Evolutionary conservation across 768 basidiomycete species (phyloP).

Genomic region (Auriscalpium orientale): DNA sequence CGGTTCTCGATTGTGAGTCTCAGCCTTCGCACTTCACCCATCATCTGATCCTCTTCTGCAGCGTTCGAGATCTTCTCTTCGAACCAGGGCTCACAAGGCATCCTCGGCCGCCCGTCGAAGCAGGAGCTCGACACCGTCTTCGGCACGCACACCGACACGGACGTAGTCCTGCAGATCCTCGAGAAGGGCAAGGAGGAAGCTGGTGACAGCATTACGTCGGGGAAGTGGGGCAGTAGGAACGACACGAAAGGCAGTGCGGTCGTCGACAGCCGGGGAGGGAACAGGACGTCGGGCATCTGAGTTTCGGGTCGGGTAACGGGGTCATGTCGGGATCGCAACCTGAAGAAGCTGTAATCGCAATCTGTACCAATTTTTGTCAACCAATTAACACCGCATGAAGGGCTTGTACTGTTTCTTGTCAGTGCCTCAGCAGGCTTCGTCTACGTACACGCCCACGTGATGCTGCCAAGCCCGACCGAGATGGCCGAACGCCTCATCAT

Average conservation of each 20-base stretch:
- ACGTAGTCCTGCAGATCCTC: conserved; percentile 54
- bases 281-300: conserved; percentile 11
- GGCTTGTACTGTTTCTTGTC: no score
- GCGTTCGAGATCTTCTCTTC: conserved; percentile 70
- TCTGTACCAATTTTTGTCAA: neutral
- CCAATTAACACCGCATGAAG: neutral
- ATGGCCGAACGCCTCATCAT: no score
- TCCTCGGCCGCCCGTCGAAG: conserved; percentile 65
- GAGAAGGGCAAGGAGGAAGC: conserved; percentile 54
- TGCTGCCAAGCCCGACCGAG: no score
- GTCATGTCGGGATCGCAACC: neutral
- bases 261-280: conserved; percentile 9
- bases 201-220: conserved; percentile 36
- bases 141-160: conserved; percentile 53
- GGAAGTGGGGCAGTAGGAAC: conserved; percentile 17
- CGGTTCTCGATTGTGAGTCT: conserved; percentile 74
- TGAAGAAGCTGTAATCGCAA: neutral
- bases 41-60: conserved; percentile 20
- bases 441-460: no score
- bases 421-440: no score
- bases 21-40: neutral
- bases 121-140: conserved; percentile 78
- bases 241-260: conserved; percentile 5
- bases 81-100: conserved; percentile 70
- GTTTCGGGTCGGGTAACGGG: neutral